Evolutionary conservation across 192 early-diverging fungal species (phyloP).

Genomic region (Coemansia sp.): DNA sequence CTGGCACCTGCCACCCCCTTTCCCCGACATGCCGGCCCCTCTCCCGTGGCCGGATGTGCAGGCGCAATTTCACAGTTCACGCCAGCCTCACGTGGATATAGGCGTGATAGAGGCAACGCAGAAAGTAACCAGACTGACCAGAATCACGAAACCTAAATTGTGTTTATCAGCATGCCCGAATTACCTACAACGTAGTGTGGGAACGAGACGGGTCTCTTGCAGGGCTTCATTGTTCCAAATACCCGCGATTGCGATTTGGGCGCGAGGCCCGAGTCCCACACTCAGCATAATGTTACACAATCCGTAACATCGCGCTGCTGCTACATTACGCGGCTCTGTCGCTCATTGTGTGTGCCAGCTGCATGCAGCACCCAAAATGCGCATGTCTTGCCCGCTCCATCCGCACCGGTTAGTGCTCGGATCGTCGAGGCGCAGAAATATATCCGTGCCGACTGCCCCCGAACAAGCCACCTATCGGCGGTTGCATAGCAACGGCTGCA

Average conservation of each 20-base stretch:
- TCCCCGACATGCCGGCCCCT: slow-evolving; percentile 1
- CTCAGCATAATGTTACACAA: no score
- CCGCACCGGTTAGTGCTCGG: neutral
- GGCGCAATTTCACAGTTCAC: neutral
- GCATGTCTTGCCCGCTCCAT: neutral
- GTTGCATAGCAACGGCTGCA: no score
- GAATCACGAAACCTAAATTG: no score
- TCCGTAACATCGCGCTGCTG: neutral
- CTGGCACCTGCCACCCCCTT: neutral
- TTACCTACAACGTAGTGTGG: slow-evolving; percentile 4
- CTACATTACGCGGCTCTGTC: neutral
- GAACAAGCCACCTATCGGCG: slow-evolving; percentile 1
- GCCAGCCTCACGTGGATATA: neutral
- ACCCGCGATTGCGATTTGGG: slow-evolving; percentile 5
- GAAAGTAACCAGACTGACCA: no score
- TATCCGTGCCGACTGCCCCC: neutral
- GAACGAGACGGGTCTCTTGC: slow-evolving; percentile 1
- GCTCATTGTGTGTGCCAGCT: neutral
- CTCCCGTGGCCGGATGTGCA: no score
- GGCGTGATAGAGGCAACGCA: no score
- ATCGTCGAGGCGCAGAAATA: slow-evolving; percentile 2
- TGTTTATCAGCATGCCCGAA: no score
- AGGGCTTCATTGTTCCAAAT: neutral
- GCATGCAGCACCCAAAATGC: slow-evolving; percentile 2
- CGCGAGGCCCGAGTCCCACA: no score